Evolutionary conservation across 2,329 filamentous ascomycete species (phyloP).

Genomic region (Catunica adiposa): DNA sequence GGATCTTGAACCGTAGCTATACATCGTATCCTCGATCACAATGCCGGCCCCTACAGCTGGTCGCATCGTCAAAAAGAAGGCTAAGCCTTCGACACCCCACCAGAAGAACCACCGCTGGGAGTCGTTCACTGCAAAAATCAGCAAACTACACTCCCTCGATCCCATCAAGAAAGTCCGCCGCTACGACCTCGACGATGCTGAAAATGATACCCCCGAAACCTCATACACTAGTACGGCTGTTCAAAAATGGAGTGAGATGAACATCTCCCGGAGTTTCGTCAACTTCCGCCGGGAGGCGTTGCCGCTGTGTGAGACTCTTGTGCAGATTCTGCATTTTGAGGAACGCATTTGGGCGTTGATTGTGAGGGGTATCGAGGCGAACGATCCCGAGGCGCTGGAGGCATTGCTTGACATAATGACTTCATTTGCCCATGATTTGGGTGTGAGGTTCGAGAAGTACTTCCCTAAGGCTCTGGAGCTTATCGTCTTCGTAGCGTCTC

Average conservation of each 20-base stretch:
- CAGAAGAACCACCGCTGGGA: conserved; percentile 81
- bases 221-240: conserved; percentile 76
- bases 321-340: conserved; percentile 83
- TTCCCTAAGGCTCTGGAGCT: conserved; percentile 61
- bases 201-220: conserved; percentile 58
- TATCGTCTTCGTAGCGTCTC: conserved; percentile 62
- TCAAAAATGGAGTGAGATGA: conserved; percentile 81
- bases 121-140: conserved; percentile 76
- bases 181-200: conserved; percentile 57
- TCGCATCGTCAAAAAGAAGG: conserved; percentile 53
- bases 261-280: conserved; percentile 67
- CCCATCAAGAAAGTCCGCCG: conserved; percentile 79
- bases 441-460: conserved; percentile 72
- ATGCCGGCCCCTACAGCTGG: conserved; percentile 48
- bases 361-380: conserved; percentile 56
- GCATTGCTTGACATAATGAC: conserved; percentile 76
- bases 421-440: conserved; percentile 88
- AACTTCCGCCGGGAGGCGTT: conserved; percentile 59
- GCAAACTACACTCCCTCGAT: conserved; percentile 76
- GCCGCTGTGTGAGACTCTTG: conserved; percentile 72
- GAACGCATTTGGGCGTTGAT: conserved; percentile 67
- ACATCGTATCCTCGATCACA: neutral
- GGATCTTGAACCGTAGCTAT: neutral
- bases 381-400: conserved; percentile 67
- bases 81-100: conserved; percentile 54